Evolutionary conservation across 1,284 basidiomycete species (phyloP).

Genomic region (Leccinum griseonigrum): DNA sequence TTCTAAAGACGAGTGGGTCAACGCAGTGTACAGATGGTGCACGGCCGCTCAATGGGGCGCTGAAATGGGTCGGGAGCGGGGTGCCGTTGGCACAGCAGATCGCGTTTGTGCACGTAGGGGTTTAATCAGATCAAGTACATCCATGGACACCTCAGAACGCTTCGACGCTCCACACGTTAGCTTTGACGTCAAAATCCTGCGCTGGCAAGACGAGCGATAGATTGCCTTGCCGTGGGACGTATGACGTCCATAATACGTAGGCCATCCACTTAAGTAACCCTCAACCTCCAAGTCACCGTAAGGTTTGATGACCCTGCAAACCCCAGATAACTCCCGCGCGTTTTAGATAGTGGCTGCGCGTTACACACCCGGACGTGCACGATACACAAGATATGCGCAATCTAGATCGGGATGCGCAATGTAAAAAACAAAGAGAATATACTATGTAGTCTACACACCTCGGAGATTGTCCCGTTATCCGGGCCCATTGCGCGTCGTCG

Average conservation of each 20-base stretch:
- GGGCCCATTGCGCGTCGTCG: no score
- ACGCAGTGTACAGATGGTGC: constrained; percentile 18
- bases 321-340: no score
- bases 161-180: background rate
- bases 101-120: constrained; percentile 29
- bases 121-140: constrained; percentile 7
- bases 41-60: constrained; percentile 16
- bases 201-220: constrained; percentile 2
- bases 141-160: background rate
- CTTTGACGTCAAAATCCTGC: background rate
- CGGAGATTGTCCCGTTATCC: no score
- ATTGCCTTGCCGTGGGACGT: constrained; percentile 7
- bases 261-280: constrained; percentile 16
- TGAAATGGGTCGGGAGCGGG: constrained; percentile 9
- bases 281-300: constrained; percentile 86
- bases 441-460: no score
- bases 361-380: constrained; percentile 52
- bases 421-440: no score
- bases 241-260: constrained; percentile 2
- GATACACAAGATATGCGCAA: no score
- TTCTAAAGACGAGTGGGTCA: constrained; percentile 11
- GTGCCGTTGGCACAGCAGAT: constrained; percentile 25
- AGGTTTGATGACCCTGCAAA: constrained; percentile 50
- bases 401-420: no score
- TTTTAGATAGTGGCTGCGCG: no score